A percentile compares a stretch with the other conserved stretches of the same genome.
phyloP scores from a whole-genome alignment of 345 rosid genomes.

The Orychophragmus violaceus region DNA sequence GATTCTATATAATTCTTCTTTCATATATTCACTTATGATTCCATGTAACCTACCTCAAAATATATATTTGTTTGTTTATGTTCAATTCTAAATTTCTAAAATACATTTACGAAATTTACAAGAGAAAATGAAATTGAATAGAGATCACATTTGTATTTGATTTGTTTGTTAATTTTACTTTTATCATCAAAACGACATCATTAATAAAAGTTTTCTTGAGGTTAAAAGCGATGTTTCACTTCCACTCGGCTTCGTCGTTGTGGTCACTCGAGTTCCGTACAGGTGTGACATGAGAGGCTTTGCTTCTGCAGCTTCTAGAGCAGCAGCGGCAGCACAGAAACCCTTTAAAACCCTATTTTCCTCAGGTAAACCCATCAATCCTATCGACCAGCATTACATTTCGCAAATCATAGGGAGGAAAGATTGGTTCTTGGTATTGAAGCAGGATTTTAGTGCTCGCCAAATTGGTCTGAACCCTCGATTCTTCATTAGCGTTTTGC shows the following conservation, averaged over 20 bases:
- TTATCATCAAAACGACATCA: too few species aligned
- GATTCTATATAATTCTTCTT: too few species aligned
- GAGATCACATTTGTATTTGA: too few species aligned
- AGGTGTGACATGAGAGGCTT: slow-evolving; percentile 45
- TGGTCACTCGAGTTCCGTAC: slow-evolving; percentile 13
- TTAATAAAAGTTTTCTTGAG: background rate
- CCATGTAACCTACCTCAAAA: too few species aligned
- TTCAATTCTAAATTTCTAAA: too few species aligned
- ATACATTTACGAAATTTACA: too few species aligned
- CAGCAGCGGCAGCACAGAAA: background rate
- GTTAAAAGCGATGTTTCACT: slow-evolving; percentile 9
- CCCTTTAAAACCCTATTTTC: slow-evolving; percentile 10
- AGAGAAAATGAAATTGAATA: too few species aligned
- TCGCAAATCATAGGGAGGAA: slow-evolving; percentile 52
- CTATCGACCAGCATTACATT: slow-evolving; percentile 43
- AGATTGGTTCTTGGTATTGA: slow-evolving; percentile 69
- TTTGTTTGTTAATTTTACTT: too few species aligned
- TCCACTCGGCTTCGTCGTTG: slow-evolving; percentile 8
- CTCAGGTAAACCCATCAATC: slow-evolving; percentile 10
- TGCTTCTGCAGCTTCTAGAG: slow-evolving; percentile 46
- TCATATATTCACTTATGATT: too few species aligned
- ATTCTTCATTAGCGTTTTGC: slow-evolving; percentile 40
- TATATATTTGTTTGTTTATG: too few species aligned
- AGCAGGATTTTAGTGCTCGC: slow-evolving; percentile 51
- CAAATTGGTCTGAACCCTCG: slow-evolving; percentile 48